phyloP scores from a whole-genome alignment of 306 rosid genomes.

The Macrotyloma uniflorum region DNA sequence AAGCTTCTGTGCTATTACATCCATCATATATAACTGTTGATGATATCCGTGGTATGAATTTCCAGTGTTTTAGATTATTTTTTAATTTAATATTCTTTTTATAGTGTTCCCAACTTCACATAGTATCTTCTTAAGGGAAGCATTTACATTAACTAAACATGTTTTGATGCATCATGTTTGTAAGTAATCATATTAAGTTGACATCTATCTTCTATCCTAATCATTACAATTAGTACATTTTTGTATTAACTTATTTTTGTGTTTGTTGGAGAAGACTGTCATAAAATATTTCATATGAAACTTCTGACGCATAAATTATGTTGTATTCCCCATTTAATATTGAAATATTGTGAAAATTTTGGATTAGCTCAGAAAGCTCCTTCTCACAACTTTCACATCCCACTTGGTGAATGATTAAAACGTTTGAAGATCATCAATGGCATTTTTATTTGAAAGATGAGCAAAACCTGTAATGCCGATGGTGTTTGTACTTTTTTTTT shows the following conservation, averaged over 20 bases:
- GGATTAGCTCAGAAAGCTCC: background rate
- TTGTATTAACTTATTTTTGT: too few relatives aligned
- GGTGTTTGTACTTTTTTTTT: too few relatives aligned
- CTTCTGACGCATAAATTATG: background rate
- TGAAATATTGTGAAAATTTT: background rate
- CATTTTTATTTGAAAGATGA: background rate
- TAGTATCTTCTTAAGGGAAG: too few relatives aligned
- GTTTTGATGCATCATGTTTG: too few relatives aligned
- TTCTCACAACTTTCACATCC: too few relatives aligned
- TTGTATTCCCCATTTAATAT: background rate
- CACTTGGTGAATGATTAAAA: background rate
- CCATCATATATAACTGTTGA: constrained; percentile 62
- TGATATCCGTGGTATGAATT: constrained; percentile 59
- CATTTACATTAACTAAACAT: too few relatives aligned
- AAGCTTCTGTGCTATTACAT: constrained; percentile 66
- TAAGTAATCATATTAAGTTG: too few relatives aligned
- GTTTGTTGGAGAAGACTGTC: too few relatives aligned
- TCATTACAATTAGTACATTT: too few relatives aligned
- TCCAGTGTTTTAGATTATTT: constrained; percentile 12
- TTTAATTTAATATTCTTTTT: background rate
- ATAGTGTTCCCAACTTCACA: background rate
- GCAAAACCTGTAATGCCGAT: background rate
- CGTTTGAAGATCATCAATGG: background rate
- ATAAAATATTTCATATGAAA: too few relatives aligned
- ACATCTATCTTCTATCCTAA: too few relatives aligned